Evolutionary conservation across 2,329 filamentous ascomycete genomes (phyloP).

Genomic region (Berkeleyomyces basicola): DNA sequence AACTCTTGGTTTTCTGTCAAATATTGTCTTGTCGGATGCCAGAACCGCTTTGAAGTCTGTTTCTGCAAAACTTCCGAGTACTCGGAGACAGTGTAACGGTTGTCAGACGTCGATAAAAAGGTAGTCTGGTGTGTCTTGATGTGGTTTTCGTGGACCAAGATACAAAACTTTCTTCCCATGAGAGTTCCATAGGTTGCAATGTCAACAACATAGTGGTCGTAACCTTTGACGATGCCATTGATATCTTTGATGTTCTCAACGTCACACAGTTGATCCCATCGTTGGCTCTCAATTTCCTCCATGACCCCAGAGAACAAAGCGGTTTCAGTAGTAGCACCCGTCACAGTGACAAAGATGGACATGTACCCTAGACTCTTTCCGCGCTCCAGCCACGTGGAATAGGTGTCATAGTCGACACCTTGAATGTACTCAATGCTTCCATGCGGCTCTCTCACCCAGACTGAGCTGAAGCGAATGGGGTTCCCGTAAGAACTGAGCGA

Average conservation of each 20-base stretch:
- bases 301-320: constrained; percentile 14
- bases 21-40: constrained; percentile 13
- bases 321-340: constrained; percentile 7
- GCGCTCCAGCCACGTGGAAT: constrained; percentile 11
- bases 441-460: constrained; percentile 11
- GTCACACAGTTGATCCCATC: constrained; percentile 13
- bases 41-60: constrained; percentile 14
- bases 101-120: constrained; percentile 3
- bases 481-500: constrained; percentile 15
- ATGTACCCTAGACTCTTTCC: constrained; percentile 13
- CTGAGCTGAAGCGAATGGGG: constrained; percentile 9
- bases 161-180: constrained; percentile 10
- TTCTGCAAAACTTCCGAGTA: constrained; percentile 4
- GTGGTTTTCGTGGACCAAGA: constrained; percentile 12
- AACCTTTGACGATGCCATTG: neutral
- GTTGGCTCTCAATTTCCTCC: constrained; percentile 12
- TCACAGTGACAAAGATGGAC: constrained; percentile 13
- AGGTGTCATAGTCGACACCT: constrained; percentile 10
- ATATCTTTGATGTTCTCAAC: constrained; percentile 1
- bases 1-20: constrained; percentile 12
- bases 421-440: constrained; percentile 9
- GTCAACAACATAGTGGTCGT: neutral
- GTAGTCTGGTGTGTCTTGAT: constrained; percentile 11
- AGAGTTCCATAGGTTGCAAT: constrained; percentile 14
- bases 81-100: constrained; percentile 2